Conservation (phyloP, 2,329 filamentous ascomycete genomes). For the Exophiala oligosperma region DNA sequence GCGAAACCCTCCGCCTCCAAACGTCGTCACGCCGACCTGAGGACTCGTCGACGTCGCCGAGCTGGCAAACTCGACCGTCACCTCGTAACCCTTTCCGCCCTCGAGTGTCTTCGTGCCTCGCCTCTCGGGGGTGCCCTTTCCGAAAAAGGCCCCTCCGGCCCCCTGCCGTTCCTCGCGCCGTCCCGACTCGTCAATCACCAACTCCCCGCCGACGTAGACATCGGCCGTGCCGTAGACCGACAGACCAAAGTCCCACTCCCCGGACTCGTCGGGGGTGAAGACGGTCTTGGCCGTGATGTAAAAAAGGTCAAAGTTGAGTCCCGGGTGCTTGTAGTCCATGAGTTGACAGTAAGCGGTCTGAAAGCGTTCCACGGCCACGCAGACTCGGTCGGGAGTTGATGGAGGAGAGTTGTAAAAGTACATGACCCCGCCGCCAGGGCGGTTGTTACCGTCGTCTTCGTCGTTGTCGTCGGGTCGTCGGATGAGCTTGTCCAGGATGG, state of each 20-base stretch:
- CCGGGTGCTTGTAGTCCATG: too few relatives aligned
- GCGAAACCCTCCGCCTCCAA: conserved; percentile 59
- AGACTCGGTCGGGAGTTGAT: not conserved
- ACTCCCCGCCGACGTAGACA: too few relatives aligned
- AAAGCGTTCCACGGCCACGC: too few relatives aligned
- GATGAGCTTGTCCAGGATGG: not conserved
- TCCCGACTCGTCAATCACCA: too few relatives aligned
- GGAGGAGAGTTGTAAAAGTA: conserved; percentile 1
- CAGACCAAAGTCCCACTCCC: too few relatives aligned
- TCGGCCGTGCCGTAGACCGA: too few relatives aligned
- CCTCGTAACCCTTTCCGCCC: conserved; percentile 17
- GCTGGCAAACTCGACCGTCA: conserved; percentile 60
- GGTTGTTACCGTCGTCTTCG: too few relatives aligned
- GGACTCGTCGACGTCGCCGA: conserved; percentile 58
- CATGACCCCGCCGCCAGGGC: not conserved
- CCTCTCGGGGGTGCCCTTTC: not conserved
- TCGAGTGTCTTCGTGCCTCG: not conserved
- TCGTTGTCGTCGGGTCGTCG: not conserved
- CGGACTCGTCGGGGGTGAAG: not conserved
- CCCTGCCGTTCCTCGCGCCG: too few relatives aligned
- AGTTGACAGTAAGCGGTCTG: too few relatives aligned
- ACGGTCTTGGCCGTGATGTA: not conserved
- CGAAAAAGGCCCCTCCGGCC: too few relatives aligned
- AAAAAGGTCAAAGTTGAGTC: too few relatives aligned
- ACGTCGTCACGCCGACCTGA: conserved; percentile 47